Percentiles rank a stretch among this genome's conserved stretches.
Conservation (phyloP, 192 early-diverging fungal species). For the Coemansia sp. region DNA sequence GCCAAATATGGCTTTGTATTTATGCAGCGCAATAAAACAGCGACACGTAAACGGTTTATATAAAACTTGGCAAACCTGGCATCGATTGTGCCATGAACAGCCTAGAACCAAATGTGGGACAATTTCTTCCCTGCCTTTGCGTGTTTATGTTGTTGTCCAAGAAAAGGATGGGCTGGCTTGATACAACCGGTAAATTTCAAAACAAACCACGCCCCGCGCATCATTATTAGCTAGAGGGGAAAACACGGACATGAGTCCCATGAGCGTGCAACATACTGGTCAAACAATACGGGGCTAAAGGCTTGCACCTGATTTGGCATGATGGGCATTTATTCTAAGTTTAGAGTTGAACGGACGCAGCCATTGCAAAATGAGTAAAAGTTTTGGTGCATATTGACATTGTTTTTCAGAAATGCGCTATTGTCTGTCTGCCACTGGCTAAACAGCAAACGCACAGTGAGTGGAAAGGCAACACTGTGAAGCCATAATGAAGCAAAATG, state of each 20-base stretch:
- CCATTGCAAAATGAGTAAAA: neutral
- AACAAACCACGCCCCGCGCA: neutral
- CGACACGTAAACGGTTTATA: conserved; percentile 2
- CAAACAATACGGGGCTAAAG: neutral
- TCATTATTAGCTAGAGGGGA: neutral
- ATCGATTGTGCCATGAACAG: neutral
- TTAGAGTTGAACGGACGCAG: conserved; percentile 1
- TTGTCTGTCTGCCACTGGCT: neutral
- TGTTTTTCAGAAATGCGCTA: neutral
- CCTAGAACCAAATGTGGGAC: neutral
- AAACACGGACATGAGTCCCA: neutral
- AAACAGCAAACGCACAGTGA: neutral
- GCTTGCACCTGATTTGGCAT: neutral
- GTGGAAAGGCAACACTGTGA: neutral
- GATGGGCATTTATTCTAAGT: conserved; percentile 2
- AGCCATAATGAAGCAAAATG: conserved; percentile 3
- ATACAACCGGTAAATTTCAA: neutral
- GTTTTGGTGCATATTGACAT: neutral
- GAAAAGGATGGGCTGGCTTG: neutral
- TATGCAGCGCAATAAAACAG: neutral
- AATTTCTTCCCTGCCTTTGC: neutral
- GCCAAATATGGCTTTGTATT: conserved; percentile 1
- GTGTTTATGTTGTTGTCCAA: neutral
- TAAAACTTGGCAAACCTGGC: neutral
- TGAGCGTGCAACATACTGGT: neutral